Base-by-base conservation (phyloP, 140 eudicot species). In the Senecio squalidus region DNA sequence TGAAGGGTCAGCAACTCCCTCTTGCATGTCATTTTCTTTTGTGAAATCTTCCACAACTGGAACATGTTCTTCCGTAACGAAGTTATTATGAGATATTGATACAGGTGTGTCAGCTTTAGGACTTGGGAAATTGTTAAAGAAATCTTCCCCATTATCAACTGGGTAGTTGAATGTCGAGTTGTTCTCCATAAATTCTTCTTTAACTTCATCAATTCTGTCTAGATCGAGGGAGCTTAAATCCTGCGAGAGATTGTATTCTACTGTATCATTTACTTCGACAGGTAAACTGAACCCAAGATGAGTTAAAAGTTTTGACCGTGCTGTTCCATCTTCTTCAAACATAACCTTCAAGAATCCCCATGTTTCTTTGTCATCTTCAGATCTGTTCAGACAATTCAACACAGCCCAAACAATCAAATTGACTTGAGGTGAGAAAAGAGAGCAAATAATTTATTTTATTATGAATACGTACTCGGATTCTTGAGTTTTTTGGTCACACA, bases 271-370 rank as follows among this genome's bases (percentile, higher is more conserved):
- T 33, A 34, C 85, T 76, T 84, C 85, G 72, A 58, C 63, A 25
- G 99, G 99, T 13, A 64, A 74, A 49, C 65, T 84, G 64, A 93
- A 93, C 22, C 95, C 99, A 28, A 93, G 90, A 61, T 93, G 95
- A 15, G 88, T 63, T 55, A 93, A 76, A 46, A 93, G 89, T 63
- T 84, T 93, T 27, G 96, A 71, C 77, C 95, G 76, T 68, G 93
- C 95, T 1, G 87, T 75, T 47, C 95, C 99, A 45, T 87, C 95
- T 28, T 93, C 99, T 78, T 84, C 91, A 73, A 88, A 82, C 99
- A 93, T 93, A 54, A 88, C 96, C 66, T 93, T 93, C 83, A 93
- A 75, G 50, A 93, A 88, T 48, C 95, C 89, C 99, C 99, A 93
- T 53, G 82, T 88, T 73, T 88, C 99, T 64, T 64, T 88, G 38